Base-by-base conservation (phyloP, 2,329 filamentous ascomycete genomes). In the Dactylellina drechsleri region DNA sequence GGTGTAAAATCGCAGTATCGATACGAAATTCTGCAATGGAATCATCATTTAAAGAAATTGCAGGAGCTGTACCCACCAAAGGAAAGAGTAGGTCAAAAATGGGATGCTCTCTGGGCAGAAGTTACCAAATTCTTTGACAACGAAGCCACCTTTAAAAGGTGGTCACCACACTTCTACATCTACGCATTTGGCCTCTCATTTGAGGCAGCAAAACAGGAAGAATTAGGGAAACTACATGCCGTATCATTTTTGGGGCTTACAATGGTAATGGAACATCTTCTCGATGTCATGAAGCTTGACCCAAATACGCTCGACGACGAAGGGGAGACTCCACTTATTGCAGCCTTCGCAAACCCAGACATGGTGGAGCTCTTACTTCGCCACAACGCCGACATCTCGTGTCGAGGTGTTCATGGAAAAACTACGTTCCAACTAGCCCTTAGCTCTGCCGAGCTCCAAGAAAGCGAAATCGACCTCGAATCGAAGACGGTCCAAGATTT, bases 31-130 rank as follows among this genome's bases (percentile, higher is more conserved):
- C 15, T 67, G 1, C 61, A 61, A 15, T 74, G 70, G 70, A 45
- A 57, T 7, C 40, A 66, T 6, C 71, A 75, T 36, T 40, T 75
- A 26, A 75, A 75, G 41, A 50, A 53, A 20, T n/a, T 68, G 10
- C 54, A 67, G 15, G 64, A 75, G 40, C 47, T 75, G 4, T 62
- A 59, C 36, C 53, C 57, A 12, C 64, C 50, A 10, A 40, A 59
- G 2, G 71, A 75, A 23, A 41, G 71, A 20, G 52, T 64, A 2
- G 71, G 71, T 36, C 58, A 59, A 56, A 75, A 65, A 50, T 75
- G 71, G 71, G 64, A 67, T 20, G 47, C 49, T 0, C 64, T 75
- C 40, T 68, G 64, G 64, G 41, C 53, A 18, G 64, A 68, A 40
- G 15, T 75, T 13, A 59, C 40, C 7, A 68, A 68, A 16, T 68